These are phyloP conservation scores for Cochlearia excelsa DNA, from an alignment of 345 rosid species.

Conservation along the genomic window DNA sequence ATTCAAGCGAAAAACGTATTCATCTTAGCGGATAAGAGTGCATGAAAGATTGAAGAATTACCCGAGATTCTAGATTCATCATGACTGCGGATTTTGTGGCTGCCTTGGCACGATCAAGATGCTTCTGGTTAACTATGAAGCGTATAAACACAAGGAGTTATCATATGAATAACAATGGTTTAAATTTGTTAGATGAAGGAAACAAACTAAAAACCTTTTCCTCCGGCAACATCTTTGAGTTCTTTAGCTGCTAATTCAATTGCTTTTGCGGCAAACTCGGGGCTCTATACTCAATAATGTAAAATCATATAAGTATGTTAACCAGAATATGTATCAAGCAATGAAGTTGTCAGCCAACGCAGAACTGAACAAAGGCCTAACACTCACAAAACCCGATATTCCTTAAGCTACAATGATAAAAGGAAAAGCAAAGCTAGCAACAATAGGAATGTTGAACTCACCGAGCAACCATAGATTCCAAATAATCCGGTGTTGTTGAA, in stretches of 20 bases:
- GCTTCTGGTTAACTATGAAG: slow-evolving; percentile 42
- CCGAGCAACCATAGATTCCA: slow-evolving; percentile 74
- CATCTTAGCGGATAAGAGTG: not conserved
- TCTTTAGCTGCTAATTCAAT: slow-evolving; percentile 57
- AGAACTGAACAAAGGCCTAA: not conserved
- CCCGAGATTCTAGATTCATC: slow-evolving; percentile 76
- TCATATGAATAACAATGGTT: not conserved
- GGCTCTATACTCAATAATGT: slow-evolving; percentile 38
- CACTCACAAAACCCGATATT: not conserved
- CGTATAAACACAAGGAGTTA: not conserved
- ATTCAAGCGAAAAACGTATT: not conserved
- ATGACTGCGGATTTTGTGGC: slow-evolving; percentile 72
- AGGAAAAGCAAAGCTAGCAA: not conserved
- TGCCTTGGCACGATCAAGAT: slow-evolving; percentile 60
- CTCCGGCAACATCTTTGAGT: slow-evolving; percentile 50
- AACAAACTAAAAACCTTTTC: slow-evolving; percentile 46
- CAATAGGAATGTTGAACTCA: slow-evolving; percentile 35
- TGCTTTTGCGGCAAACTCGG: slow-evolving; percentile 53
- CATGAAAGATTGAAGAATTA: slow-evolving; percentile 31
- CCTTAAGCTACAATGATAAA: not conserved
- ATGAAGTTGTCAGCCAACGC: slow-evolving; percentile 7
- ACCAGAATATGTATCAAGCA: slow-evolving; percentile 3
- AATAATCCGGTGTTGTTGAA: slow-evolving; percentile 64
- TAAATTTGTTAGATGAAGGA: not conserved
- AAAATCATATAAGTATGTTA: slow-evolving; percentile 1